phyloP scores from a whole-genome alignment of 129 eudicot species.

The Chrysanthemum seticuspe region DNA sequence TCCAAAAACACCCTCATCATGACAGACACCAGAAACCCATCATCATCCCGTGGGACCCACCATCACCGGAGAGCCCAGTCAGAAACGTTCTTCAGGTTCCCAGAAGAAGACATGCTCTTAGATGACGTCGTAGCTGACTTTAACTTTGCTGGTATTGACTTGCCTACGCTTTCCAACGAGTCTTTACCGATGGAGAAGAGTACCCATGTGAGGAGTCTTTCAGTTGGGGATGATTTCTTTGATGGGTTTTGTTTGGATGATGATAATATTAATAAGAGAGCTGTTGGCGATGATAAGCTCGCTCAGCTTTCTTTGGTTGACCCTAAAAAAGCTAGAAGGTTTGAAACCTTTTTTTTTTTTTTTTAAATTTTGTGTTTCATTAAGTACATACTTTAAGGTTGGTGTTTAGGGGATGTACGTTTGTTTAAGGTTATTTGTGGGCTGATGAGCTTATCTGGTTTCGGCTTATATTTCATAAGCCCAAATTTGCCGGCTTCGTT shows the following conservation, averaged over 20 bases:
- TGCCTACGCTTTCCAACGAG: constrained; percentile 30
- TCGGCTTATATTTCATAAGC: too few species aligned
- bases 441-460: background rate
- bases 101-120: constrained; percentile 11
- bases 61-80: constrained; percentile 93
- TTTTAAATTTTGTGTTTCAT: background rate
- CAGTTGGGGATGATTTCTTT: constrained; percentile 83
- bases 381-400: background rate
- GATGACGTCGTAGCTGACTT: constrained; percentile 56
- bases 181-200: background rate
- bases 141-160: constrained; percentile 49
- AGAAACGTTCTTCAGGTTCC: constrained; percentile 63
- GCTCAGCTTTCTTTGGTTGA: constrained; percentile 87
- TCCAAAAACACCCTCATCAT: constrained; percentile 18
- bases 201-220: constrained; percentile 65
- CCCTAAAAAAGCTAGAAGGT: constrained; percentile 94
- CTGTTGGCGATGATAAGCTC: constrained; percentile 59
- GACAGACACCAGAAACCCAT: constrained; percentile 40
- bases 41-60: constrained; percentile 34
- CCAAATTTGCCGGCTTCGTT: too few species aligned
- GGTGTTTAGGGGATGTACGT: too few species aligned
- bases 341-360: background rate
- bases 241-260: constrained; percentile 50
- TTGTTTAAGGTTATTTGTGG: background rate
- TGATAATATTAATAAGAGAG: constrained; percentile 59